These are phyloP conservation scores for Gossypium thurberi DNA, from an alignment of 345 rosid genomes.

Conservation along the genomic window DNA sequence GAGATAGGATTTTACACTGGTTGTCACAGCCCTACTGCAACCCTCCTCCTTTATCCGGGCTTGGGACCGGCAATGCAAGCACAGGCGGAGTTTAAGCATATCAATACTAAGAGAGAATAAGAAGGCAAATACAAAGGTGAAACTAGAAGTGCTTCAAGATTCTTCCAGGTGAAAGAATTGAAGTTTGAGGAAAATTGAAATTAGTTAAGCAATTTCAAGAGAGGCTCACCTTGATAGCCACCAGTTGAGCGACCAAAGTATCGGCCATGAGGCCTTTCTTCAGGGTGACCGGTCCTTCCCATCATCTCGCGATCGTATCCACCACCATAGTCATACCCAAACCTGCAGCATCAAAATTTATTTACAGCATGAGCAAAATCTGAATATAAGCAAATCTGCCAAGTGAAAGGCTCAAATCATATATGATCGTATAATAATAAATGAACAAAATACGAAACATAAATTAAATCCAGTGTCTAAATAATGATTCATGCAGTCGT, in stretches of 20 bases:
- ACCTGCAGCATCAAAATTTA: constrained; percentile 34
- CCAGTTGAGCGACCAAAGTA: constrained; percentile 54
- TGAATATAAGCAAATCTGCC: neutral
- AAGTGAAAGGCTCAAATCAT: neutral
- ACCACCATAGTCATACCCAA: constrained; percentile 58
- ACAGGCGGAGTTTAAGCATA: neutral
- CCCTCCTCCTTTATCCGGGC: neutral
- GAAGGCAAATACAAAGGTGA: neutral
- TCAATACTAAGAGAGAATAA: neutral
- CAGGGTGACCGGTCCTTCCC: neutral
- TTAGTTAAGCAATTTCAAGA: constrained; percentile 18
- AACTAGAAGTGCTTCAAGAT: neutral
- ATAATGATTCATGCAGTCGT: neutral
- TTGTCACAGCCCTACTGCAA: neutral
- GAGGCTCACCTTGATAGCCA: constrained; percentile 44
- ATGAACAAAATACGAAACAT: neutral
- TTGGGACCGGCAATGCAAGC: neutral
- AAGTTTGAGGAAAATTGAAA: constrained; percentile 4
- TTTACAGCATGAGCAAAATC: neutral
- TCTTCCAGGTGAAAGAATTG: neutral
- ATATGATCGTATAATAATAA: neutral
- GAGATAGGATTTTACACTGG: neutral
- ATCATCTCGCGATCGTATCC: neutral
- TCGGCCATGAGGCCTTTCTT: constrained; percentile 56
- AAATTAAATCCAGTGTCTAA: neutral